Base-by-base conservation (phyloP, 441 rosid genomes). In the Populus hybrid region DNA sequence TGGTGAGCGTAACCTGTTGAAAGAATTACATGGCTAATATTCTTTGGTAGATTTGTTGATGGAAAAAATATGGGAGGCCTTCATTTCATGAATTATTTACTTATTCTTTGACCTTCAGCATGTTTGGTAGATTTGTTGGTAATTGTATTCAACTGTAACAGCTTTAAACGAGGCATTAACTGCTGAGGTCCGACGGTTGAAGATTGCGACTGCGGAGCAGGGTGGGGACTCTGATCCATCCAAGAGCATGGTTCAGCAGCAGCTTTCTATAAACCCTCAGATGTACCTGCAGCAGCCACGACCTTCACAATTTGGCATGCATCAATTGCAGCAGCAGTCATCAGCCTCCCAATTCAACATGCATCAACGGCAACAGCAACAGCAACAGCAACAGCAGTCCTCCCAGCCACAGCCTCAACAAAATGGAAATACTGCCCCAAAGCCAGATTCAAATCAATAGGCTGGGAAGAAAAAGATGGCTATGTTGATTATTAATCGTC, bases 151-250 rank as follows among this genome's bases (percentile, higher is more conserved):
- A 21, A 26, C 59, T 69, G 20, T 69, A 81, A 79, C 90, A 95
- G 99, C 99, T 75, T 87, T 96, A 42, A 96, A 94, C 33, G 99
- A 94, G 75, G 95, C 98, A 75, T 85, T 96, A 73, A 90, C 84
- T 7, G 95, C 91, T 1, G 99, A 96, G 84, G 97, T 96, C 40
- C 91, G 89, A 40, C 83, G 98, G 28, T 80, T 96, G 88, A 96
- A 94, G 85, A 65, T 87, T 5, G 90, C 91, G 1, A 87, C 88
- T 4, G 89, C 91, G 7, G 94, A 91, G 76, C 81, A 81, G 53
- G 76, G 82, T 31, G 84, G 88, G 72, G 95, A 87, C 65, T 76
- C 94, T 29, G 91, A 89, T 63, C 87, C 86, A 56, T 75, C 93
- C 20, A 90, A 89, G 79, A 83, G 83, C 74, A 79, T 87, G 86